Percentiles rank a stretch among this genome's conserved stretches.
Conservation (phyloP, 2,329 filamentous ascomycete species). For the Chaetomium globosum region DNA sequence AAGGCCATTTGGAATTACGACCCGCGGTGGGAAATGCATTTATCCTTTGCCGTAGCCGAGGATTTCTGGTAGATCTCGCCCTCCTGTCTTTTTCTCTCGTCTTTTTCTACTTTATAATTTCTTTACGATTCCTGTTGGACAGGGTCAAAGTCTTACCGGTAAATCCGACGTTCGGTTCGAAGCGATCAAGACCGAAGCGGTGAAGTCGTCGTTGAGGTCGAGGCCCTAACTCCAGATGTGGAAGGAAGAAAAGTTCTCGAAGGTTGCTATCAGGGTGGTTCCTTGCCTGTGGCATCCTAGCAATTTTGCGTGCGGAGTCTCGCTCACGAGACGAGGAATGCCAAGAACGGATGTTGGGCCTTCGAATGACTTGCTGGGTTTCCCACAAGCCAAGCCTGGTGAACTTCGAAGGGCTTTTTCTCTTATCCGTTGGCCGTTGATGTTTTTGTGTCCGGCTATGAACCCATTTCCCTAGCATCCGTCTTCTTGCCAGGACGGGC, state of each 20-base stretch:
- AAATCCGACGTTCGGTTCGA: not conserved
- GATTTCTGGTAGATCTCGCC: not conserved
- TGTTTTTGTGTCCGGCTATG: not conserved
- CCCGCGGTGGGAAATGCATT: conserved; percentile 8
- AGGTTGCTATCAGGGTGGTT: not conserved
- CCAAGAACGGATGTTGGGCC: conserved; percentile 7
- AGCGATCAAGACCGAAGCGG: not conserved
- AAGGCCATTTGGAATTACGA: not conserved
- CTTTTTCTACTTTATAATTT: not conserved
- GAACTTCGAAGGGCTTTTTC: not conserved
- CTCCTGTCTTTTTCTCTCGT: not conserved
- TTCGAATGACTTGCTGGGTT: not conserved
- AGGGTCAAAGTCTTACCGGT: not conserved
- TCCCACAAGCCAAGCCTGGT: not conserved
- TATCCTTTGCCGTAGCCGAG: not conserved
- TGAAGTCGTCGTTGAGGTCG: not conserved
- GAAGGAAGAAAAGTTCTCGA: conserved; percentile 14
- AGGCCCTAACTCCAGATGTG: not conserved
- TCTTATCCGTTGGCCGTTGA: not conserved
- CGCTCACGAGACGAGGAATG: not conserved
- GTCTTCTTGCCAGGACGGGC: not conserved
- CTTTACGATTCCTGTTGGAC: not conserved
- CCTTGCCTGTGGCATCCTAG: not conserved
- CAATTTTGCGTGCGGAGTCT: not conserved
- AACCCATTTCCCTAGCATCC: too few species aligned